Percentiles rank a stretch among this genome's conserved stretches.
Evolutionary conservation across 1,284 basidiomycete species (phyloP).

Genomic region (Waitea zeae): DNA sequence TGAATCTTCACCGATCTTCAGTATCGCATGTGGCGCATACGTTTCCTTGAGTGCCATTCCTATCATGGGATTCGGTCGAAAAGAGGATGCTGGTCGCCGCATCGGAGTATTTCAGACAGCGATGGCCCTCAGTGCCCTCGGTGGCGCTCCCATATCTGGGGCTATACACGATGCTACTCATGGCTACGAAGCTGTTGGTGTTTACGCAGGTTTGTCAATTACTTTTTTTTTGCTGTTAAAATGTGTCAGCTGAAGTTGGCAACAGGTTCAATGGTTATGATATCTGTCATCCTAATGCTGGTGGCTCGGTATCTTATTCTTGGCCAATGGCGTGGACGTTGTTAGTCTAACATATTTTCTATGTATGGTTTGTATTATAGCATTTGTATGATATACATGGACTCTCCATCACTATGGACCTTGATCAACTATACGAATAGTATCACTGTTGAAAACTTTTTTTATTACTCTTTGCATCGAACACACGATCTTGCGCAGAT

Average conservation of each 20-base stretch:
- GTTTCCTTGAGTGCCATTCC: conserved; percentile 36
- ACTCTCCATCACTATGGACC: too few species aligned
- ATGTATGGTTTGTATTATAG: too few species aligned
- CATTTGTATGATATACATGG: too few species aligned
- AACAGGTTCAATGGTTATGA: conserved; percentile 2
- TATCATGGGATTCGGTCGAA: conserved; percentile 38
- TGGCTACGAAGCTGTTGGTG: conserved; percentile 32
- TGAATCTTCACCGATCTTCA: conserved; percentile 10
- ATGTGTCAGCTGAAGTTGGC: background rate
- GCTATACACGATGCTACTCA: conserved; percentile 28
- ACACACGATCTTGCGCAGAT: too few species aligned
- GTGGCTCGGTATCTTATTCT: conserved; percentile 2
- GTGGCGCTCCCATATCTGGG: conserved; percentile 41
- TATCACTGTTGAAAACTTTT: too few species aligned
- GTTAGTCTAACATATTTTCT: too few species aligned
- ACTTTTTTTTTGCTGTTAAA: background rate
- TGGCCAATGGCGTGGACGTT: too few species aligned
- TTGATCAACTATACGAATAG: too few species aligned
- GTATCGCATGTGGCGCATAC: conserved; percentile 35
- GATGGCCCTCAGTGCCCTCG: conserved; percentile 25
- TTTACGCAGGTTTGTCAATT: conserved; percentile 32
- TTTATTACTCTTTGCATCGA: too few species aligned
- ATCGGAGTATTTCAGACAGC: conserved; percentile 39
- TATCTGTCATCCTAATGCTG: conserved; percentile 1
- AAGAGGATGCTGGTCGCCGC: conserved; percentile 39